phyloP scores from a whole-genome alignment of 2,329 filamentous ascomycete species.

The Pestalotiopsis sp. region DNA sequence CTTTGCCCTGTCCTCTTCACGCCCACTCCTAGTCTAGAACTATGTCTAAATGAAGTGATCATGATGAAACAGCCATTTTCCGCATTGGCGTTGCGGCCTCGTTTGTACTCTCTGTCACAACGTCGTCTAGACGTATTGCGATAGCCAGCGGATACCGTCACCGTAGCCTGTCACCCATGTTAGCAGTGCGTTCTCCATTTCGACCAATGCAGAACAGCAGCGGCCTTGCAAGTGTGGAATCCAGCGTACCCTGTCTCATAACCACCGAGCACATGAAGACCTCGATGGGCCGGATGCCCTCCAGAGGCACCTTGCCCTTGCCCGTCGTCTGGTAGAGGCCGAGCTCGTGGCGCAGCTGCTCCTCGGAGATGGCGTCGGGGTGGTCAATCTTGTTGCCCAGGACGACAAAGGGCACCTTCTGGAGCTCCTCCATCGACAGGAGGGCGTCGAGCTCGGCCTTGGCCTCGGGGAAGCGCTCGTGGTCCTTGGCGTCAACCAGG shows the following conservation, averaged over 20 bases:
- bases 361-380: slow-evolving; percentile 92
- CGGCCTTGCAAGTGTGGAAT: background rate
- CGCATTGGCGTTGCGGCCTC: background rate
- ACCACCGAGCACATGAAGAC: slow-evolving; percentile 99
- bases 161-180: slow-evolving; percentile 66
- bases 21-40: background rate
- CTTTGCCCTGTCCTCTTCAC: background rate
- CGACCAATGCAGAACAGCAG: background rate
- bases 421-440: slow-evolving; percentile 93
- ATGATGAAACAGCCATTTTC: background rate
- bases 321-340: slow-evolving; percentile 96
- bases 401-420: slow-evolving; percentile 93
- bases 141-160: slow-evolving; percentile 89
- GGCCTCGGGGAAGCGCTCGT: slow-evolving; percentile 90
- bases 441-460: slow-evolving; percentile 97
- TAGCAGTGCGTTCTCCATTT: slow-evolving; percentile 20
- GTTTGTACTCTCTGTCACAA: background rate
- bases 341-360: slow-evolving; percentile 88
- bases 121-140: slow-evolving; percentile 78
- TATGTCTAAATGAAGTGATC: background rate
- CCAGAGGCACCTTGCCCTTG: slow-evolving; percentile 90
- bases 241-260: slow-evolving; percentile 81
- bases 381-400: slow-evolving; percentile 99
- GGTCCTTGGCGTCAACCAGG: slow-evolving; percentile 96
- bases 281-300: slow-evolving; percentile 93